Evolutionary conservation across 768 basidiomycete genomes (phyloP), one percentile per base, ranked within the genome.

Genomic region (Trametes cinnabarina): DNA sequence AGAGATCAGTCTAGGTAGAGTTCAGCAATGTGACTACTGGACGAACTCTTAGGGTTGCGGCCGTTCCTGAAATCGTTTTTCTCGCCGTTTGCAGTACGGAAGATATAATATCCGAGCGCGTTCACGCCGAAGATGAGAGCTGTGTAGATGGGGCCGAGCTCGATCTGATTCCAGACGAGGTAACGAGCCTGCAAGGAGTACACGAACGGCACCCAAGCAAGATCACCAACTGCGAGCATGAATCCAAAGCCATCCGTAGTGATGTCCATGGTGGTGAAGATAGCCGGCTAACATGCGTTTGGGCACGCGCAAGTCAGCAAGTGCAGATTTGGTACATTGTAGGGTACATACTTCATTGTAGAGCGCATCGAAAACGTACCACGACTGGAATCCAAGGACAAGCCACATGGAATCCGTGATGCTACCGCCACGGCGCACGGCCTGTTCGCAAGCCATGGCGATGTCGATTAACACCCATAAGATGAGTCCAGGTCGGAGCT

Each of bases 231-330:
- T 4, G 93, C 75, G 26, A 99, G 87, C 97, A 99, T 99, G 81
- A 94, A 98, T 7, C 97, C 97, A 67, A 98, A 98, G 11, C 97
- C 97, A 66, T 99, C 97, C 11, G 90, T 91, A 3, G 88, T 95
- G 68, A 99, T 95, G 68, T 99, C 97, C 92, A 99, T 99, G 3
- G 90, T 94, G 1, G 92, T 95, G 56, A 98, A 80, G 63, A 99
- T 81, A 10, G 91, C 88, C 2, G 90, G 82, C 92, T 97, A 63
- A 7, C 32, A 1, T 2, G 11, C 0, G 4, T n/a, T n/a, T n/a
- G n/a, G n/a, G n/a, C n/a, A n/a, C n/a, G n/a, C n/a, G n/a, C n/a
- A n/a, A n/a, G 14, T 51, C 34, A 58, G 35, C n/a, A 35, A 17
- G 20, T 1, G 20, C 12, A n/a, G 1, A 39, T 3, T 5, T 11